Conservation (phyloP, 1,284 basidiomycete species). For the Trichosporon asahii region DNA sequence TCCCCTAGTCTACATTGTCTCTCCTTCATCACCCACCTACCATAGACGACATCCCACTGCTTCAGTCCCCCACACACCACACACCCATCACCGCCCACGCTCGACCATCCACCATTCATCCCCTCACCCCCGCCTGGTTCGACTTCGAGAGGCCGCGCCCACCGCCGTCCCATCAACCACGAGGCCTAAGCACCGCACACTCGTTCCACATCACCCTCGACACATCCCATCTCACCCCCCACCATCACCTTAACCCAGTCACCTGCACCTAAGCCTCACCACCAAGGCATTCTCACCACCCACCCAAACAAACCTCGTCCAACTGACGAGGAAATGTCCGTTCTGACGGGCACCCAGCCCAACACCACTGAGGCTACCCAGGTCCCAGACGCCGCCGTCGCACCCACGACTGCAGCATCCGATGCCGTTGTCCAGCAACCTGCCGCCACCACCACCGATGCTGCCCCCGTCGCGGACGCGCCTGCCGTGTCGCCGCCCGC, state of each 20-base stretch:
- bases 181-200: constrained; percentile 6
- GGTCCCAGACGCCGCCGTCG: not conserved
- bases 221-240: not conserved
- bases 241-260: not conserved
- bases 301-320: constrained; percentile 13
- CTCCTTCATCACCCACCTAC: not conserved
- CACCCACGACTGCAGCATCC: not conserved
- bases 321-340: constrained; percentile 24
- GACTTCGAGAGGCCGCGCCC: not conserved
- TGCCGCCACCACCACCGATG: not conserved
- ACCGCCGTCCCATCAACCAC: not conserved
- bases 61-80: not conserved
- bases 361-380: not conserved
- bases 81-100: not conserved
- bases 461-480: not conserved
- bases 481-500: not conserved
- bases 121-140: not conserved
- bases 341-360: constrained; percentile 19
- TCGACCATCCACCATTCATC: not conserved
- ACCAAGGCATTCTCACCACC: not conserved
- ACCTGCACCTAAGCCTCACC: constrained; percentile 2
- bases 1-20: not conserved
- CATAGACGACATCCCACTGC: not conserved
- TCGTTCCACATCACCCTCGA: constrained; percentile 1
- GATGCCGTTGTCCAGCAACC: not conserved